Conservation (phyloP, 805 yeast genomes). For the Myxozyma lipomycoides region DNA sequence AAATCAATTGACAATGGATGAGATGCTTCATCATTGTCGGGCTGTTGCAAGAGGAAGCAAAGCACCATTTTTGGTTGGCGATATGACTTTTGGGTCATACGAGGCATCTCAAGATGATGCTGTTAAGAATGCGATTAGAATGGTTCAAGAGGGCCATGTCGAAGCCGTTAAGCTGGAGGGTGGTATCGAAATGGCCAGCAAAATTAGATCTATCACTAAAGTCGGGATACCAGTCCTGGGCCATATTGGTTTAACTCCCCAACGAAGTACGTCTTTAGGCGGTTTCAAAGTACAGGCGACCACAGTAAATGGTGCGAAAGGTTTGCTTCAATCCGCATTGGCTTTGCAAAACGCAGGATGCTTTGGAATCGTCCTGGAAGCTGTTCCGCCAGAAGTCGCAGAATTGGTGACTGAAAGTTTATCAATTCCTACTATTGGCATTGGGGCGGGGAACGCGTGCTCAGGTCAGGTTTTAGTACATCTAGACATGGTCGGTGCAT, state of each 20-base stretch:
- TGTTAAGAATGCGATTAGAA: slow-evolving; percentile 49
- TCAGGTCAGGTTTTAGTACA: slow-evolving; percentile 90
- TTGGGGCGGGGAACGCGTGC: slow-evolving; percentile 84
- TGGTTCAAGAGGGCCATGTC: slow-evolving; percentile 54
- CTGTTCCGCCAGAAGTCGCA: slow-evolving; percentile 76
- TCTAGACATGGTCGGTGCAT: slow-evolving; percentile 71
- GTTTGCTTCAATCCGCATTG: slow-evolving; percentile 62
- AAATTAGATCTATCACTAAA: slow-evolving; percentile 53
- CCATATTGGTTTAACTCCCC: slow-evolving; percentile 92
- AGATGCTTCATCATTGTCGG: slow-evolving; percentile 69
- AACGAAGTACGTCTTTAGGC: slow-evolving; percentile 68
- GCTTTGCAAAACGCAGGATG: slow-evolving; percentile 73
- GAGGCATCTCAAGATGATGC: slow-evolving; percentile 66
- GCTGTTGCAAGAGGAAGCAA: slow-evolving; percentile 72
- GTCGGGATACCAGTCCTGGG: slow-evolving; percentile 88
- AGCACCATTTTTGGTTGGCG: slow-evolving; percentile 69
- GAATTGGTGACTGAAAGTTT: slow-evolving; percentile 56
- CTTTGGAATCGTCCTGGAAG: slow-evolving; percentile 72
- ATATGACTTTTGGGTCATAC: slow-evolving; percentile 83
- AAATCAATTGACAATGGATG: slow-evolving; percentile 66
- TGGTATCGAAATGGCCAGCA: slow-evolving; percentile 53
- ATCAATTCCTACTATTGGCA: slow-evolving; percentile 82
- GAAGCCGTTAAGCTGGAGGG: slow-evolving; percentile 88
- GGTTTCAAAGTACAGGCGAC: slow-evolving; percentile 88
- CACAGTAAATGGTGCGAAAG: slow-evolving; percentile 49